A percentile compares a stretch with the other conserved stretches of the same genome.
phyloP scores from a whole-genome alignment of 2,329 filamentous ascomycete species.

The Xylaria sp. region DNA sequence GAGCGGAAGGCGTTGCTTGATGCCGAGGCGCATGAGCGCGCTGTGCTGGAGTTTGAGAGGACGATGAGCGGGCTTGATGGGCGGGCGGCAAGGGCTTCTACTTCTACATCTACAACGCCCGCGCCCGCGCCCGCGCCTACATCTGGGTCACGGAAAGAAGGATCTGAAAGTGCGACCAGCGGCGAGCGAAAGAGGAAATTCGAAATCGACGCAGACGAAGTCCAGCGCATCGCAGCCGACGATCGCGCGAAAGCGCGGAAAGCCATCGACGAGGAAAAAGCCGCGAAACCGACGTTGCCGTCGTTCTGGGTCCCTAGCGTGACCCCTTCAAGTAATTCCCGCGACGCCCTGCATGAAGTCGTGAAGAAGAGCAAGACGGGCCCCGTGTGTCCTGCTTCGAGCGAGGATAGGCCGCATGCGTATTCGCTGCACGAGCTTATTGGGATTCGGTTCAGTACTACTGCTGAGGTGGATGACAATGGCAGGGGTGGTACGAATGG shows the following conservation, averaged over 20 bases:
- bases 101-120: slow-evolving; percentile 38
- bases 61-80: slow-evolving; percentile 73
- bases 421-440: slow-evolving; percentile 82
- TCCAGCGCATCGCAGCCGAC: slow-evolving; percentile 70
- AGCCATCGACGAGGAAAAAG: slow-evolving; percentile 75
- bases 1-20: slow-evolving; percentile 69
- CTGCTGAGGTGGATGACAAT: slow-evolving; percentile 66
- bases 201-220: slow-evolving; percentile 77
- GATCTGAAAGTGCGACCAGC: slow-evolving; percentile 42
- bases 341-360: slow-evolving; percentile 59
- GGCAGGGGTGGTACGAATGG: too few relatives aligned
- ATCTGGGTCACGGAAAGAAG: slow-evolving; percentile 32
- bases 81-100: slow-evolving; percentile 1
- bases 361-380: slow-evolving; percentile 68
- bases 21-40: slow-evolving; percentile 71
- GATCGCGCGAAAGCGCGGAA: slow-evolving; percentile 74
- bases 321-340: slow-evolving; percentile 71
- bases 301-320: slow-evolving; percentile 94
- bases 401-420: slow-evolving; percentile 68
- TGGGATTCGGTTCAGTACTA: slow-evolving; percentile 76
- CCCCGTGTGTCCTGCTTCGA: slow-evolving; percentile 79
- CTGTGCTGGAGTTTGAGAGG: slow-evolving; percentile 82
- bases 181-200: slow-evolving; percentile 74
- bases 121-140: slow-evolving; percentile 39
- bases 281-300: slow-evolving; percentile 71